A percentile compares a stretch with the other conserved stretches of the same genome.
These are phyloP conservation scores for Daldinia sp. DNA, from an alignment of 2,329 filamentous ascomycete genomes.

Conservation along the genomic window DNA sequence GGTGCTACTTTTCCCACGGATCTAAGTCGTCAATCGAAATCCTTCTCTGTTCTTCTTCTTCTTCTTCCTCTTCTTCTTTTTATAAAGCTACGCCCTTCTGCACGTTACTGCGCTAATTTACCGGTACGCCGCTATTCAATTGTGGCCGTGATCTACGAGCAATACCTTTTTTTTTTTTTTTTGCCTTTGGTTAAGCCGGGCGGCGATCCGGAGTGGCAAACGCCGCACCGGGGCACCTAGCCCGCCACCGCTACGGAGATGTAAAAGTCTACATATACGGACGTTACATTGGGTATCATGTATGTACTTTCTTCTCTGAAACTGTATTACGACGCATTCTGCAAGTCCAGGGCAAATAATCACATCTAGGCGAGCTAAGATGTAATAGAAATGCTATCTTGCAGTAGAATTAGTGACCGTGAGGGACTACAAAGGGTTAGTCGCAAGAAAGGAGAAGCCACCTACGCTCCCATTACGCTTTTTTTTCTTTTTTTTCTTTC, in stretches of 20 bases:
- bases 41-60: neutral
- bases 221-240: constrained; percentile 21
- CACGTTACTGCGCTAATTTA: neutral
- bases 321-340: constrained; percentile 7
- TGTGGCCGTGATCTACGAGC: neutral
- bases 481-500: neutral
- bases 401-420: constrained; percentile 1
- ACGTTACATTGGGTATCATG: neutral
- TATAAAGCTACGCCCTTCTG: no score
- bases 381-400: constrained; percentile 4
- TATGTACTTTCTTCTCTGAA: neutral
- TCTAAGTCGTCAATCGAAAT: neutral
- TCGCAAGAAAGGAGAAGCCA: constrained; percentile 19
- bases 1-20: constrained; percentile 1
- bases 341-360: constrained; percentile 13
- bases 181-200: constrained; percentile 2
- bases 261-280: constrained; percentile 4
- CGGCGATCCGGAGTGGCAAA: constrained; percentile 22
- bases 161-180: neutral
- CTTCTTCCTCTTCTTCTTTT: no score
- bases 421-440: constrained; percentile 2
- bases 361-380: constrained; percentile 8
- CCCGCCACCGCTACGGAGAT: constrained; percentile 24
- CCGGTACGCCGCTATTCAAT: neutral
- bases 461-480: constrained; percentile 15